Evolutionary conservation across 2,329 filamentous ascomycete genomes (phyloP).

Genomic region (Blastomyces parvus): DNA sequence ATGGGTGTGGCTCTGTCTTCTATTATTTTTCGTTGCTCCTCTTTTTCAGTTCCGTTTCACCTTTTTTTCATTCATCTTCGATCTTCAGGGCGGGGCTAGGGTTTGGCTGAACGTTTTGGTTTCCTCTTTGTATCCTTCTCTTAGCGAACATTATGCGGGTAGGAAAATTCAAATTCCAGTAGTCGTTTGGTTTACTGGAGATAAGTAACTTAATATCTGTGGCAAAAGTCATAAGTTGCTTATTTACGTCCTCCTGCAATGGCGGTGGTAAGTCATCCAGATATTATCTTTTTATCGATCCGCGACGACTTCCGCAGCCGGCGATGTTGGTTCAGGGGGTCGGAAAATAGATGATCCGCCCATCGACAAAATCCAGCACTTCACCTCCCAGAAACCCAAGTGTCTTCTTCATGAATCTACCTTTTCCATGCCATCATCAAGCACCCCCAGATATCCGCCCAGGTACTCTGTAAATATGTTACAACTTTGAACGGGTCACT

Average conservation of each 20-base stretch:
- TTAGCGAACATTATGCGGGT: neutral
- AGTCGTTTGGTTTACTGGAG: neutral
- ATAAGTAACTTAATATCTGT: neutral
- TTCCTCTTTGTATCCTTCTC: neutral
- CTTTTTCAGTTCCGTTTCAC: neutral
- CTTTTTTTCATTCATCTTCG: neutral
- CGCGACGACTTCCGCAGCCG: too few species aligned
- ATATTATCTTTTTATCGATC: too few species aligned
- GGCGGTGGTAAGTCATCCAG: neutral
- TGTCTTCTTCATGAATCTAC: neutral
- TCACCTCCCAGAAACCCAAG: neutral
- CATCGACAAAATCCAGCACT: too few species aligned
- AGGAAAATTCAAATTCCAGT: neutral
- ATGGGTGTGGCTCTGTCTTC: too few species aligned
- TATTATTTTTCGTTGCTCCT: neutral
- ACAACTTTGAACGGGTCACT: neutral
- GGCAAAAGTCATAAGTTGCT: neutral
- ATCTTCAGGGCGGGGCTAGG: neutral
- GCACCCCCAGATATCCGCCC: neutral
- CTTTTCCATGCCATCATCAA: neutral
- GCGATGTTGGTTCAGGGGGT: too few species aligned
- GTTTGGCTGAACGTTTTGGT: neutral
- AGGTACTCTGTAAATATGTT: neutral
- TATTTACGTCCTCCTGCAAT: neutral
- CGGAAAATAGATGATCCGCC: neutral